Evolutionary conservation across 345 rosid species (phyloP), one percentile per base, ranked within the genome.

Genomic region (Linum tenue): DNA sequence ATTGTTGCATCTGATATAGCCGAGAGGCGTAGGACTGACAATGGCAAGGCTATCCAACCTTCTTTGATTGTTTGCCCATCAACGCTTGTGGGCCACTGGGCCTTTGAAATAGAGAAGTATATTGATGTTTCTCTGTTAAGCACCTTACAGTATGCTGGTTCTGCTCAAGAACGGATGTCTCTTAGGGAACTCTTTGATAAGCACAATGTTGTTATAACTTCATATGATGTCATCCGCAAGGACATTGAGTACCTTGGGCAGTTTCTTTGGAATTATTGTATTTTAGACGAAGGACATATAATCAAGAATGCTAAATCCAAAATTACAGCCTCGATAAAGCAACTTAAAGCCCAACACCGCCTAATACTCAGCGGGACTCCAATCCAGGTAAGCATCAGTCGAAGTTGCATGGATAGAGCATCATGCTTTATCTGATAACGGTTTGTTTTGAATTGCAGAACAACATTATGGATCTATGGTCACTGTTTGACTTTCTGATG

Each of bases 61-160:
- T 88, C 99, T 57, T 82, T 94, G 70, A 94, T 94, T 76, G 86
- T 94, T 78, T 94, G 97, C 79, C 99, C 99, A 35, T 94, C 99
- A 66, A 94, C 99, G 55, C 86, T 94, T 74, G 99, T 94, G 76
- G 99, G 97, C 69, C 99, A 94, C 70, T 94, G 99, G 99, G 96
- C 97, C 39, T 94, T 86, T 80, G 99, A 94, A 81, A 90, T 94
- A 73, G 99, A 94, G 68, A 94, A 94, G 79, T 94, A 75, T 68
- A 90, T 94, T 55, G 99, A 90, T 79, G 77, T 67, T 71, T 85
- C 99, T 72, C 62, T 90, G 65, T 76, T 94, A 65, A 84, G 90
- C 57, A 81, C 88, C n/a, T 80, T 94, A 59, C 99, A 90, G 73
- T 94, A 94, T 77, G 85, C 77, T 75, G 99, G 97, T 72, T 94